Percentiles rank a stretch among this genome's conserved stretches.
Conservation (phyloP, 768 basidiomycete species). For the Termitomyces sp. region DNA sequence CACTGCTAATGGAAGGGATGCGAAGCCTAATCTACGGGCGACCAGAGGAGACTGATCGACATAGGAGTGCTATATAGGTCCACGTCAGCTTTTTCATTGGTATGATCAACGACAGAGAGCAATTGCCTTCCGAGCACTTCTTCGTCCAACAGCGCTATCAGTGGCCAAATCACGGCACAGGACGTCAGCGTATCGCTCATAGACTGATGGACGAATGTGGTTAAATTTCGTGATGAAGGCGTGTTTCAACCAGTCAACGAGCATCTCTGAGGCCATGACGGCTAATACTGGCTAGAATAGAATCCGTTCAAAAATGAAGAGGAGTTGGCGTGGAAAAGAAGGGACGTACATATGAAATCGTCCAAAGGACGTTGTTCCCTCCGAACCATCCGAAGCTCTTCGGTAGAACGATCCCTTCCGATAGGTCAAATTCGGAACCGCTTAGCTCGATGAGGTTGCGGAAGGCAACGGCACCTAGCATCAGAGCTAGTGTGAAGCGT, state of each 20-base stretch:
- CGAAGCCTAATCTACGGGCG: conserved; percentile 90
- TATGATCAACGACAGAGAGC: background rate
- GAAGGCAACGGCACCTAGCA: conserved; percentile 89
- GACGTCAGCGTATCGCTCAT: conserved; percentile 93
- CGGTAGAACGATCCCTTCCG: conserved; percentile 70
- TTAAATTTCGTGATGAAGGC: conserved; percentile 99
- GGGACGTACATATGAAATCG: conserved; percentile 78
- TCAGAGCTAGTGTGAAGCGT: conserved; percentile 86
- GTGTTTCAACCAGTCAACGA: conserved; percentile 98
- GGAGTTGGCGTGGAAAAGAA: background rate
- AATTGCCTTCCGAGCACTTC: conserved; percentile 67
- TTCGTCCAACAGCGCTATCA: conserved; percentile 66
- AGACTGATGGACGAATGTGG: conserved; percentile 92
- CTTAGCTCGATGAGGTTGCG: conserved; percentile 94
- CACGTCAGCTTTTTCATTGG: background rate
- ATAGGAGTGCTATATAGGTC: conserved; percentile 65
- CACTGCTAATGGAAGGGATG: conserved; percentile 87
- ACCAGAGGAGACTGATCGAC: conserved; percentile 96
- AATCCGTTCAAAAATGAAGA: background rate
- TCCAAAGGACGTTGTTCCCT: conserved; percentile 77
- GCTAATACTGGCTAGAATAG: conserved; percentile 76
- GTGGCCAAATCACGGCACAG: conserved; percentile 90
- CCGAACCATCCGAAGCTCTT: conserved; percentile 83
- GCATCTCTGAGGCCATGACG: conserved; percentile 87
- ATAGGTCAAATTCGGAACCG: conserved; percentile 82